Conservation (phyloP, 1,139 yeast species). For the Lodderomyces oxycetoniae region DNA sequence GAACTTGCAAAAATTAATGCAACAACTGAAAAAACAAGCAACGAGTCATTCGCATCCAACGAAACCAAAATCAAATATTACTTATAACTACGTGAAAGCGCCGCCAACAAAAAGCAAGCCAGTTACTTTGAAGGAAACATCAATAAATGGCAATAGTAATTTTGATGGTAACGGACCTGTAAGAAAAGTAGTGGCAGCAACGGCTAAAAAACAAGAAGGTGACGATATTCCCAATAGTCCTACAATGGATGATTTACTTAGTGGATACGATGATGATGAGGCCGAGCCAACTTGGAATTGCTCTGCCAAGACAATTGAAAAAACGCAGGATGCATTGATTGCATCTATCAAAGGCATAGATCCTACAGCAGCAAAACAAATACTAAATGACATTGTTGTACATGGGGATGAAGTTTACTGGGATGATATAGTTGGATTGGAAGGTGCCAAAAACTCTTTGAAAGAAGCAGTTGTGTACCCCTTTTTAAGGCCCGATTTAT, state of each 20-base stretch:
- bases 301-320: constrained; percentile 43
- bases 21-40: constrained; percentile 21
- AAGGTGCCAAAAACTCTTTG: constrained; percentile 79
- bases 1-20: constrained; percentile 22
- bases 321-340: constrained; percentile 57
- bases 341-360: constrained; percentile 40
- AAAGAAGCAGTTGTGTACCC: constrained; percentile 98
- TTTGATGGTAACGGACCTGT: constrained; percentile 4
- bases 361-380: constrained; percentile 49
- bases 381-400: constrained; percentile 84
- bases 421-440: constrained; percentile 96
- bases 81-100: constrained; percentile 29
- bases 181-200: constrained; percentile 1
- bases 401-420: constrained; percentile 95
- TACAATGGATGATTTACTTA: constrained; percentile 28
- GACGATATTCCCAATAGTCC: constrained; percentile 14
- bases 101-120: constrained; percentile 5
- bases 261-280: constrained; percentile 19
- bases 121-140: too few species aligned
- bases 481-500: constrained; percentile 86
- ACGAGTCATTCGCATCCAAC: constrained; percentile 10
- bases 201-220: constrained; percentile 8
- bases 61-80: constrained; percentile 22
- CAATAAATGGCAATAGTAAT: too few species aligned
- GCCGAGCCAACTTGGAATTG: not conserved